These are phyloP conservation scores for Vicia faba DNA, from an alignment of 306 rosid genomes.

Conservation along the genomic window DNA sequence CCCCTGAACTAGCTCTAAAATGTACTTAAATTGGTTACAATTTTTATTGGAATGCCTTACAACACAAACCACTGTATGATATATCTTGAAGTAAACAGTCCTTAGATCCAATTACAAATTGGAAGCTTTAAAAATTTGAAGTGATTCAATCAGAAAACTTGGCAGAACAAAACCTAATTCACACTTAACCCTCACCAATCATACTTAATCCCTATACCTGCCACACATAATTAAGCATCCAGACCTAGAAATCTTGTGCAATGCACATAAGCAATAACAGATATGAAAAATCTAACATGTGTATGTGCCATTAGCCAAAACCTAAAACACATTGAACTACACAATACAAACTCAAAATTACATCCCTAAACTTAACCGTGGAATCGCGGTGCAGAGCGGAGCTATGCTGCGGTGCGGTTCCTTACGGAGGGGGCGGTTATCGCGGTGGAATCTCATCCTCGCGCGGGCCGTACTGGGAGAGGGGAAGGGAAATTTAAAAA, in stretches of 20 bases:
- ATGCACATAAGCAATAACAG: not conserved
- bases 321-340: slow-evolving; percentile 13
- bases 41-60: not conserved
- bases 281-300: not conserved
- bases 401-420: not conserved
- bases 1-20: not conserved
- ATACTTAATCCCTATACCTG: not conserved
- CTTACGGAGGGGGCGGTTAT: no score
- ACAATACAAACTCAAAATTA: not conserved
- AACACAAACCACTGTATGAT: not conserved
- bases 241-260: not conserved
- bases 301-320: not conserved
- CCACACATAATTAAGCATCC: slow-evolving; percentile 2
- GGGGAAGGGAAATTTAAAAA: not conserved
- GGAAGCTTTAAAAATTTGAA: not conserved
- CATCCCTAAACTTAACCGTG: no score
- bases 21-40: not conserved
- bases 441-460: not conserved
- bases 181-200: slow-evolving; percentile 1
- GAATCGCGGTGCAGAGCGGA: not conserved
- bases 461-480: not conserved
- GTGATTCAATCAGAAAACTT: not conserved
- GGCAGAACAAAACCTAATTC: not conserved
- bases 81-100: not conserved
- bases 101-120: not conserved